phyloP scores from a whole-genome alignment of 306 rosid species.

The Psophocarpus tetragonolobus region DNA sequence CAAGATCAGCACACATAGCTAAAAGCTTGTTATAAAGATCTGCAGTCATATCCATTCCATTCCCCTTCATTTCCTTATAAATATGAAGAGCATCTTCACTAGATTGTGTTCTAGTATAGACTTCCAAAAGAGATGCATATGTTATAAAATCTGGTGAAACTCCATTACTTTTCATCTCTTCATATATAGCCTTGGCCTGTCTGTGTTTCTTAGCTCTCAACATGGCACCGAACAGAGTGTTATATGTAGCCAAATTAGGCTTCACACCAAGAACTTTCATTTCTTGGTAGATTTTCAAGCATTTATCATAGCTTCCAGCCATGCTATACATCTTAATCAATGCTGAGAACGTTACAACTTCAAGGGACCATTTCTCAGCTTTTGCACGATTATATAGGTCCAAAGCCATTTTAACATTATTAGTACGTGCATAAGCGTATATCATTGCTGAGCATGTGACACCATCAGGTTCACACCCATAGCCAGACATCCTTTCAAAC shows the following conservation, averaged over 20 bases:
- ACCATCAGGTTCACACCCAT: not conserved
- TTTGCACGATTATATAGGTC: not conserved
- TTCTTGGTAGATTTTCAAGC: not conserved
- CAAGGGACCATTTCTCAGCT: not conserved
- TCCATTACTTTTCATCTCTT: not conserved
- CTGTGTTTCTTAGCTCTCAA: not conserved
- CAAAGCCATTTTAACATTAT: not conserved
- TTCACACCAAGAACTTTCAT: constrained; percentile 4
- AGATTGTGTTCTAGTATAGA: not conserved
- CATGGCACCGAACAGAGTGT: constrained; percentile 7
- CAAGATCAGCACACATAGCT: not conserved
- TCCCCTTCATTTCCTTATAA: not conserved
- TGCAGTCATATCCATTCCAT: not conserved
- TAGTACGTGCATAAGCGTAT: constrained; percentile 3
- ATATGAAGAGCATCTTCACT: not conserved
- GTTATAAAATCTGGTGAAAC: constrained; percentile 2
- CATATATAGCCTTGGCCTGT: constrained; percentile 8
- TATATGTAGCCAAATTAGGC: not conserved
- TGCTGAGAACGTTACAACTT: not conserved
- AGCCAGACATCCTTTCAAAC: constrained; percentile 3
- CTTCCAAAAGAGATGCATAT: constrained; percentile 14
- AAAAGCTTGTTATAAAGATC: constrained; percentile 8
- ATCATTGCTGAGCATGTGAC: not conserved
- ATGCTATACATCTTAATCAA: not conserved
- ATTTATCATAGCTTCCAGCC: not conserved